These are phyloP conservation scores for Trichoderma breve DNA, from an alignment of 2,329 filamentous ascomycete species.

Conservation along the genomic window DNA sequence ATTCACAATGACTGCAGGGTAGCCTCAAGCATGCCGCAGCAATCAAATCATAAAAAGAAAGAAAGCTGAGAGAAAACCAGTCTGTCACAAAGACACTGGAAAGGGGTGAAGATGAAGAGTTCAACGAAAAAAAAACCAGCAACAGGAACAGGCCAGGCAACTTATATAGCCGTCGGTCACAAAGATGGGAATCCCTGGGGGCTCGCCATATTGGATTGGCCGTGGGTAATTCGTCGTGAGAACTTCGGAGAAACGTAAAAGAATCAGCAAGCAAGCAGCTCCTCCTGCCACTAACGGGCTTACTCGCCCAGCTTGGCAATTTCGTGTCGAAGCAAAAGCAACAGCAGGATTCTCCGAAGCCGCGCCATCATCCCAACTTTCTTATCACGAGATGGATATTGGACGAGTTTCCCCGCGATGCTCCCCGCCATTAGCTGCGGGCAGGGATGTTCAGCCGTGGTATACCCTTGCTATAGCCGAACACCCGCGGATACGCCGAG, in stretches of 20 bases:
- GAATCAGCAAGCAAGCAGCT: background rate
- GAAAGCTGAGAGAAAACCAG: background rate
- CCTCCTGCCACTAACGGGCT: constrained; percentile 3
- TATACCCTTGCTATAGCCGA: background rate
- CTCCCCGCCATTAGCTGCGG: background rate
- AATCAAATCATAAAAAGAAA: background rate
- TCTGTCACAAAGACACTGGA: background rate
- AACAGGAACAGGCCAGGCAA: background rate
- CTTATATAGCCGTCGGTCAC: constrained; percentile 15
- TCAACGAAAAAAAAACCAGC: background rate
- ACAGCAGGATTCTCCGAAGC: constrained; percentile 11
- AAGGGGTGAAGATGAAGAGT: background rate
- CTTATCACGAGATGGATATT: constrained; percentile 5
- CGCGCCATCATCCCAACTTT: background rate
- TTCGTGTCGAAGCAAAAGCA: background rate
- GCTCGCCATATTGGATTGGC: background rate
- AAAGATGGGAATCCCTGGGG: background rate
- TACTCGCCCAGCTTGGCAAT: constrained; percentile 1
- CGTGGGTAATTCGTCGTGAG: background rate
- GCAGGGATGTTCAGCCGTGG: background rate
- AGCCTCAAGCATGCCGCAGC: background rate
- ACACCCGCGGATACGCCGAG: background rate
- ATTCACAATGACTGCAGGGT: background rate
- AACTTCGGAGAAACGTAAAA: constrained; percentile 10
- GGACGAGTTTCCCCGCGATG: constrained; percentile 15